Evolutionary conservation across 176 grass and related monocot genomes (phyloP), one percentile per base, ranked within the genome.

Genomic region (Oryza glaberrima): DNA sequence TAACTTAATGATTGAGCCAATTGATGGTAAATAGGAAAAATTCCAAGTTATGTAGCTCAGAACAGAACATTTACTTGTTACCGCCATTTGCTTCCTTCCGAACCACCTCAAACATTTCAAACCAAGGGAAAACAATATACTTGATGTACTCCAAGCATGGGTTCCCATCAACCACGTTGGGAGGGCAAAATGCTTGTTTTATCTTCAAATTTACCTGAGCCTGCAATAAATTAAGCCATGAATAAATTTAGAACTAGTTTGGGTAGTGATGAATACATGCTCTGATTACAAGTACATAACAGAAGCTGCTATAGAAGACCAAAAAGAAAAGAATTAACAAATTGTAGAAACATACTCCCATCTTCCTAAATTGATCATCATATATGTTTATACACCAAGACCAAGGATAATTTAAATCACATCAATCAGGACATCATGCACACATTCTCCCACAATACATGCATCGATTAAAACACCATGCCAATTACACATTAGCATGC

Each of bases 161-260:
- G 66, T 98, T 98, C 30, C 91, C 96, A 26, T 92, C 93, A 11
- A 94, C 96, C 88, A 90, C 41, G 51, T 75, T 83, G 67, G 96
- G 93, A 67, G 91, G 93, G 72, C 96, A 98, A 67, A 88, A 95
- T 13, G 96, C 96, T 85, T 98, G 92, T 75, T 95, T 98, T 95
- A 95, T 94, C 73, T 98, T 98, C 89, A 92, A 64, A 65, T 93
- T 98, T 44, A 98, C 96, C 58, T 94, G 89, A 44, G 89, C 93
- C 96, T 94, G 87, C 72, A 46, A 70, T 52, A 52, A 72, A 28
- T 47, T 73, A 47, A 20, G 20, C 34, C 77, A 82, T 4, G 65
- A 82, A 84, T 46, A 38, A 69, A 4, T 66, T 70, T 78, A 48
- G 20, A 17, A 70, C 64, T 20, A 9, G 5, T 3, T 1, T 52